Conservation (phyloP, 2,329 filamentous ascomycete species). For the Monilinia vaccinii-corymbosi region DNA sequence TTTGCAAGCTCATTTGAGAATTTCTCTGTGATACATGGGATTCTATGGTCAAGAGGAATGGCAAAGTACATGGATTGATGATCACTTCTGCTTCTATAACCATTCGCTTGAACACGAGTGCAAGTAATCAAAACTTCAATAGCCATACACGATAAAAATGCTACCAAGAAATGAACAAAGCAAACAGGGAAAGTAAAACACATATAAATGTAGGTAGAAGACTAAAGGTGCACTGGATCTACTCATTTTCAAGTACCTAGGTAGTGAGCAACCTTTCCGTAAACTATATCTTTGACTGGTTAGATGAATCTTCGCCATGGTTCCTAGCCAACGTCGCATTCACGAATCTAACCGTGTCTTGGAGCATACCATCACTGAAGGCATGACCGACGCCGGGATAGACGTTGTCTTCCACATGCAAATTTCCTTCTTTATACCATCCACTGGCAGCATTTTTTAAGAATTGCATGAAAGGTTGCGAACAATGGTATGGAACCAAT, state of each 20-base stretch:
- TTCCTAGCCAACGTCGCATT: constrained; percentile 29
- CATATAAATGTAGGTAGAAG: not conserved
- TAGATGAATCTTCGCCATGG: not conserved
- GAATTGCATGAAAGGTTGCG: constrained; percentile 50
- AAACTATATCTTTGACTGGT: constrained; percentile 18
- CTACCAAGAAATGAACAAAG: not conserved
- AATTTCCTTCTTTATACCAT: constrained; percentile 46
- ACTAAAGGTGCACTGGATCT: too few relatives aligned
- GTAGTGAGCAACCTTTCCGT: too few relatives aligned
- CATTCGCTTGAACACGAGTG: not conserved
- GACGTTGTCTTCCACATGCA: constrained; percentile 55
- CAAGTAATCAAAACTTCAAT: not conserved
- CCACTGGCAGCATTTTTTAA: constrained; percentile 44
- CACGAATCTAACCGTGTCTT: constrained; percentile 57
- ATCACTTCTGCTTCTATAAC: not conserved
- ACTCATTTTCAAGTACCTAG: too few relatives aligned
- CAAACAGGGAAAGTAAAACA: not conserved
- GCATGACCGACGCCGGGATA: constrained; percentile 61
- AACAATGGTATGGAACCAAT: constrained; percentile 59
- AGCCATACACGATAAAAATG: too few relatives aligned
- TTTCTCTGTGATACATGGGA: not conserved
- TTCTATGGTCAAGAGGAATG: not conserved
- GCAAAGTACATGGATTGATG: not conserved
- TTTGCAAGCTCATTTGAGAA: not conserved
- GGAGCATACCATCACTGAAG: constrained; percentile 59